Evolutionary conservation across 306 rosid genomes (phyloP).

Genomic region (Prunus davidiana): DNA sequence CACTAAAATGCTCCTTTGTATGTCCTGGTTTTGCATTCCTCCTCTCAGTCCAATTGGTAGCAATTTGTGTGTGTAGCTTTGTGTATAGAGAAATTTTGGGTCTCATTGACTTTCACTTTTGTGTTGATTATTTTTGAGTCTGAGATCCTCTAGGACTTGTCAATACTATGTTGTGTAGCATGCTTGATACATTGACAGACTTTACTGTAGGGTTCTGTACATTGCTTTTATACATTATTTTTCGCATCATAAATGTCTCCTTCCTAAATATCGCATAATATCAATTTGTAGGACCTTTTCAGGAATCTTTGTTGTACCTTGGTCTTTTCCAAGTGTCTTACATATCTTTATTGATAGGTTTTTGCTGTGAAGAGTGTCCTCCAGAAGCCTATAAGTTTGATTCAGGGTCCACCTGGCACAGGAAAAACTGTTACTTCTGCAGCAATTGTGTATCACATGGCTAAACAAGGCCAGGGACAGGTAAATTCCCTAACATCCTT

Average conservation of each 20-base stretch:
- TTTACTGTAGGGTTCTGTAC: neutral
- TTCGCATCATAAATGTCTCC: neutral
- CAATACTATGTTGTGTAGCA: no score
- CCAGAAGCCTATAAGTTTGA: slow-evolving; percentile 98
- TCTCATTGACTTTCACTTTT: neutral
- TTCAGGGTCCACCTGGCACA: slow-evolving; percentile 99
- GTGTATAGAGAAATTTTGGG: neutral
- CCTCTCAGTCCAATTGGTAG: neutral
- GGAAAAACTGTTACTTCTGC: slow-evolving; percentile 99
- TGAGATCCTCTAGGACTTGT: neutral
- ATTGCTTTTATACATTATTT: neutral
- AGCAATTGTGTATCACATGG: slow-evolving; percentile 99
- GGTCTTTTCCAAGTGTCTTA: slow-evolving; percentile 1
- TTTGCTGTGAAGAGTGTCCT: slow-evolving; percentile 98
- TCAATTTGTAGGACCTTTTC: neutral
- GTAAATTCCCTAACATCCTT: slow-evolving; percentile 25
- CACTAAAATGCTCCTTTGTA: neutral
- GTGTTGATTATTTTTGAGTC: neutral
- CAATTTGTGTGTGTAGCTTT: neutral
- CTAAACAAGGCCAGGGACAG: slow-evolving; percentile 99
- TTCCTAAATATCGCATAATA: neutral
- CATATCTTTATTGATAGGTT: slow-evolving; percentile 47
- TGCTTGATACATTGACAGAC: neutral
- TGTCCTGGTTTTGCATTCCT: neutral
- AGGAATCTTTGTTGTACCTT: neutral